Base-by-base conservation (phyloP, 768 basidiomycete species). In the Mycena capillaripes region DNA sequence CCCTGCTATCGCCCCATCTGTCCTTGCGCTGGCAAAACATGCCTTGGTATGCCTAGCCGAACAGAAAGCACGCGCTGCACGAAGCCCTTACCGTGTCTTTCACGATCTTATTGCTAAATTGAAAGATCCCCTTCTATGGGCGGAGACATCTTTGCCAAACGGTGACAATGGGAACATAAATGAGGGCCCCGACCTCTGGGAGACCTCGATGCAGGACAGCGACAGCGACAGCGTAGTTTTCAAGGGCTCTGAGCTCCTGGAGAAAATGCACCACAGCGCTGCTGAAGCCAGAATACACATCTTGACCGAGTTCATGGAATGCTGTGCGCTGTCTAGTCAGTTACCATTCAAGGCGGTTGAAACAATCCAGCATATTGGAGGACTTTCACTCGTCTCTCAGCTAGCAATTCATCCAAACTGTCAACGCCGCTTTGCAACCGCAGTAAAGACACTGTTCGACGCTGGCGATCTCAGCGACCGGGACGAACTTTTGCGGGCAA, bases 11-110 rank as follows among this genome's bases (percentile, higher is more conserved):
- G n/a, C 46, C 46, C 46, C 46, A 48, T 48, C 46, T 48, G 46
- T 48, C n/a, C 46, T 48, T 48, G 46, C 46, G 46, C 46, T 48
- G 46, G 46, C 46, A 48, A 48, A 48, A 48, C n/a, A 48, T n/a
- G 46, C 46, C 21, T 48, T 48, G n/a, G 46, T 48, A n/a, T 48
- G 21, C 19, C n/a, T 48, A 11, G 46, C n/a, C 3, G 46, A 48
- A 48, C 46, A 48, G n/a, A 48, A 48, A 48, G 42, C 42, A 17
- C 42, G 42, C 6, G 42, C 42, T 42, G 4, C 42, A 42, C 42
- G 42, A 16, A 42, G 42, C 42, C 42, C 42, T 16, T 12, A 14
- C 42, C 42, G 42, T 19, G 17, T 42, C 9, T 42, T 42, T 42
- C 42, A 42, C 10, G 4, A 42, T 42, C 42, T 42, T 17, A 42